phyloP scores from a whole-genome alignment of 805 yeast species.

The Zygoascus bituminiphila region DNA sequence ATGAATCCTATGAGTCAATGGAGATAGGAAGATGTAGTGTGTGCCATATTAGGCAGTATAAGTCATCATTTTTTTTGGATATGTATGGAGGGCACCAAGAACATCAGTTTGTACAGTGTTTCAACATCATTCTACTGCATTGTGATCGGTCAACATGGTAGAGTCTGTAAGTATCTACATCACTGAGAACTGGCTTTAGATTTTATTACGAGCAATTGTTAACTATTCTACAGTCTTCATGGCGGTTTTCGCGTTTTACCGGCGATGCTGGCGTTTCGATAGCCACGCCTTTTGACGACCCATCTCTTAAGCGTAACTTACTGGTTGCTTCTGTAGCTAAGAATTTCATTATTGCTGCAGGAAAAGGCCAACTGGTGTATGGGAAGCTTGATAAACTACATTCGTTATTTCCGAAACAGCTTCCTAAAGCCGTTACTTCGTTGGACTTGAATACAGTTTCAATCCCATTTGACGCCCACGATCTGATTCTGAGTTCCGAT shows the following conservation, averaged over 20 bases:
- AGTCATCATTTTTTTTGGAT: not conserved
- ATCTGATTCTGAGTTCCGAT: not conserved
- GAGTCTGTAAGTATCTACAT: not conserved
- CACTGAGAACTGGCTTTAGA: not conserved
- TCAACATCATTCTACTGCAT: not conserved
- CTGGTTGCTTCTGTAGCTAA: not conserved
- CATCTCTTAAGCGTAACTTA: not conserved
- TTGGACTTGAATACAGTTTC: not conserved
- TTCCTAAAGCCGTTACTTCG: not conserved
- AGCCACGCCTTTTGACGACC: not conserved
- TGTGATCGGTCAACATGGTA: not conserved
- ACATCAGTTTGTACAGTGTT: too few species aligned
- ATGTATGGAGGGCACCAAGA: too few species aligned
- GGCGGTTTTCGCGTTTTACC: slow-evolving; percentile 2
- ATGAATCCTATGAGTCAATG: not conserved
- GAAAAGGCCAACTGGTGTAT: not conserved
- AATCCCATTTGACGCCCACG: not conserved
- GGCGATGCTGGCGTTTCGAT: not conserved
- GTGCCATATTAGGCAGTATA: not conserved
- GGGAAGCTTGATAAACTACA: not conserved
- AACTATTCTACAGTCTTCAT: not conserved
- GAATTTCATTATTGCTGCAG: not conserved
- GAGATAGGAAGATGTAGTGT: not conserved
- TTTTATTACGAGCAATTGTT: too few species aligned
- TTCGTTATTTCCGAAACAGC: not conserved